A percentile compares a stretch with the other conserved stretches of the same genome.
Conservation (phyloP, 805 yeast genomes). For the Naumovozyma baii region DNA sequence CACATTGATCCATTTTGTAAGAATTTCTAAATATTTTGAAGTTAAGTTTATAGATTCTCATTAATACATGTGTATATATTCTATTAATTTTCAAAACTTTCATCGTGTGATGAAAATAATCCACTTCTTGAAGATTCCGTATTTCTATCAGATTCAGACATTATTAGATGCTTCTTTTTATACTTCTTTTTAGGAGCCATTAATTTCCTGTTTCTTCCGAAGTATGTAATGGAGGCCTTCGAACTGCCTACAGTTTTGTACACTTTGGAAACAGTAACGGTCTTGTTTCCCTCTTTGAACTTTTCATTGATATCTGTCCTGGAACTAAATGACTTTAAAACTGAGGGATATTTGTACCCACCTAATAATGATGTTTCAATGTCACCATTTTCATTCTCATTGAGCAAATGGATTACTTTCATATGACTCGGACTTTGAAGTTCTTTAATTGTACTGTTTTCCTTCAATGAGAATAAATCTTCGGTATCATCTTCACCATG, state of each 20-base stretch:
- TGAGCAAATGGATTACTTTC: slow-evolving; percentile 13
- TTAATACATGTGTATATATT: background rate
- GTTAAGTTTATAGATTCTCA: too few species aligned
- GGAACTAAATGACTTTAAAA: slow-evolving; percentile 38
- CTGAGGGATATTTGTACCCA: slow-evolving; percentile 33
- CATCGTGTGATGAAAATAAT: slow-evolving; percentile 13
- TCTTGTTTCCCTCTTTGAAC: slow-evolving; percentile 34
- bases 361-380: slow-evolving; percentile 11
- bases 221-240: slow-evolving; percentile 48
- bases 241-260: slow-evolving; percentile 48
- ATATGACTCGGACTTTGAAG: slow-evolving; percentile 22
- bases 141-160: background rate
- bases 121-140: background rate
- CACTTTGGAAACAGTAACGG: slow-evolving; percentile 44
- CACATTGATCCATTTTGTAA: too few species aligned
- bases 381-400: slow-evolving; percentile 5
- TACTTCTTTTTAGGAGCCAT: slow-evolving; percentile 18
- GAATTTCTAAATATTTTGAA: too few species aligned
- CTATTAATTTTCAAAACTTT: slow-evolving; percentile 13
- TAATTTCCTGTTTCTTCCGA: slow-evolving; percentile 33
- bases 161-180: background rate
- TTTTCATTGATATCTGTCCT: slow-evolving; percentile 31
- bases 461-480: slow-evolving; percentile 40
- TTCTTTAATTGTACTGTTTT: slow-evolving; percentile 30
- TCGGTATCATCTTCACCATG: slow-evolving; percentile 28